A percentile compares a stretch with the other conserved stretches of the same genome.
These are phyloP conservation scores for Penicillium pancosmium DNA, from an alignment of 495 filamentous ascomycete genomes.

Conservation along the genomic window DNA sequence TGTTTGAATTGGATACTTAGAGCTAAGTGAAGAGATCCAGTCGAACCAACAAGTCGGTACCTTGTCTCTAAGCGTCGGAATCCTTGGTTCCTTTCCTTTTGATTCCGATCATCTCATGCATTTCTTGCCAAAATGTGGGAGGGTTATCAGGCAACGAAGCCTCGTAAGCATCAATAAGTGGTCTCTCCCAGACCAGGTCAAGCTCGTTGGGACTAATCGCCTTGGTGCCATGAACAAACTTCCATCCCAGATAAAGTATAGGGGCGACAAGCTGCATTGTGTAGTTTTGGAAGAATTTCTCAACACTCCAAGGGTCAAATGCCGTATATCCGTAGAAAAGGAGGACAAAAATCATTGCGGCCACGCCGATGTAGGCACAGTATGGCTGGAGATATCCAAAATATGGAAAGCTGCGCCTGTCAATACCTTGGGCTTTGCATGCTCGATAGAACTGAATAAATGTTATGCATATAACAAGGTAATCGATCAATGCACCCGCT, in stretches of 20 bases:
- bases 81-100: neutral
- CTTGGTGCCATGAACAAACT: slow-evolving; percentile 55
- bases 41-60: too few relatives aligned
- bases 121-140: slow-evolving; percentile 30
- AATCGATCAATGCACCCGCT: slow-evolving; percentile 56
- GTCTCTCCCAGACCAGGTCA: slow-evolving; percentile 60
- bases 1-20: too few relatives aligned
- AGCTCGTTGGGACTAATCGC: slow-evolving; percentile 47
- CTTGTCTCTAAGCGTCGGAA: neutral
- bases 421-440: slow-evolving; percentile 59
- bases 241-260: slow-evolving; percentile 55
- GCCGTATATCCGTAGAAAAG: slow-evolving; percentile 55
- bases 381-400: neutral
- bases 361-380: neutral
- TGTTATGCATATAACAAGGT: slow-evolving; percentile 55
- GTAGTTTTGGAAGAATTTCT: slow-evolving; percentile 59
- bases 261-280: slow-evolving; percentile 57
- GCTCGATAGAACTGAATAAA: slow-evolving; percentile 64
- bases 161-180: slow-evolving; percentile 35
- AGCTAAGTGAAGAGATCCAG: too few relatives aligned
- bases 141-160: slow-evolving; percentile 28
- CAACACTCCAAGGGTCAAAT: slow-evolving; percentile 54
- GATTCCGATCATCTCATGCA: slow-evolving; percentile 24
- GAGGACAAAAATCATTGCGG: slow-evolving; percentile 29
- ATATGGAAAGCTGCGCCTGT: slow-evolving; percentile 35